Base-by-base conservation (phyloP, 2,329 filamentous ascomycete species). In the Alternaria sp. region DNA sequence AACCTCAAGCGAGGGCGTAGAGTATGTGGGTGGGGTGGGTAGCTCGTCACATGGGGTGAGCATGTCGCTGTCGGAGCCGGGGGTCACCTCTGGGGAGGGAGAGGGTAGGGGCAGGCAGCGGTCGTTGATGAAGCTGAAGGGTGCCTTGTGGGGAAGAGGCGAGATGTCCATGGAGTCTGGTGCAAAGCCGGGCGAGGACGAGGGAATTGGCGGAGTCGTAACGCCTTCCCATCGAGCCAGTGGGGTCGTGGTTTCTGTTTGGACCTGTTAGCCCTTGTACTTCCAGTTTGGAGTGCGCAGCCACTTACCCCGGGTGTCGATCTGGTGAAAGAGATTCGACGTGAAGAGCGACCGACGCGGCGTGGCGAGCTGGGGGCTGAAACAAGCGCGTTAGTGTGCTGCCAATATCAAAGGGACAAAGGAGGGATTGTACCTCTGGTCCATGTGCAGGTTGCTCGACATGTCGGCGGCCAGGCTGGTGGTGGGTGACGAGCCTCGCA, bases 361-460 rank as follows among this genome's bases (percentile, higher is more conserved):
- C 9, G 93, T 97, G 12, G 91, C 90, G 70, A 94, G 86, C 80
- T 92, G 90, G 32, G 93, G 93, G 81, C 93, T 97, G 80, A 60
- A 75, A 75, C 70, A 79, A 76, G 71, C 75, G 65, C 69, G 79
- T 86, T 71, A 86, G 74, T 62, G 65, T 40, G 36, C 36, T 17
- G 36, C 36, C 36, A 40, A 40, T 40, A 40, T 40, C 64, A 83
- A 73, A 69, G 74, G 70, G 28, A 36, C 23, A 71, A 67, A 19
- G 54, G 59, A 40, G 32, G 56, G 57, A 40, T 36, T 23, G 71
- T 85, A 97, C 95, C 94, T 97, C 77, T 91, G 93, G 81, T 97
- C 94, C 79, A 98, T 92, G 78, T 95, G 92, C 79, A 98, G 97
- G 84, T 98, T 99, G 79, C 97, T 93, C 62, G 94, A 97, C 73